Conservation (phyloP, 805 yeast species). For the Candida tibetensis region DNA sequence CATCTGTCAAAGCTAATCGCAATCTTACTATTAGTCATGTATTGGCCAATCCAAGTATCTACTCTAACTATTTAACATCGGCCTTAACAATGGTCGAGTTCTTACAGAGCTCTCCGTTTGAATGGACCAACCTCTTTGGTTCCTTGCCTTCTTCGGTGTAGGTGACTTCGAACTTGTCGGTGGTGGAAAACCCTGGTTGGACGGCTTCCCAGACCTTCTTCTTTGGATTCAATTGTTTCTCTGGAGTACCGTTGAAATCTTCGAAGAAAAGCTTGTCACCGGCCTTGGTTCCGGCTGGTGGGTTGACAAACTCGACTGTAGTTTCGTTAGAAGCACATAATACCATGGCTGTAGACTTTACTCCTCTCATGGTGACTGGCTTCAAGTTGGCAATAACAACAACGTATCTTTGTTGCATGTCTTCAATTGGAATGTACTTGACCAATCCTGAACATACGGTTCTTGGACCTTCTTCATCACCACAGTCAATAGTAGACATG, state of each 20-base stretch:
- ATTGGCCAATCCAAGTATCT: background rate
- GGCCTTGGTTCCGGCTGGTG: conserved; percentile 88
- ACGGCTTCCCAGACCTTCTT: conserved; percentile 96
- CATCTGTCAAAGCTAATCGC: background rate
- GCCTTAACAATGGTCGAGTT: conserved; percentile 73
- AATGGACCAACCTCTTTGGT: conserved; percentile 70
- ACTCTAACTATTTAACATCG: conserved; percentile 58
- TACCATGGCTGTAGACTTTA: conserved; percentile 95
- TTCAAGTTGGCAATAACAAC: conserved; percentile 93
- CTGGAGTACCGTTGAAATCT: conserved; percentile 85
- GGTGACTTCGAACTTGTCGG: conserved; percentile 69
- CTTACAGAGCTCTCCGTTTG: conserved; percentile 73
- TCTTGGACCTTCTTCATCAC: conserved; percentile 96
- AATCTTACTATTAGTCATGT: background rate
- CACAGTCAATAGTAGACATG: conserved; percentile 94
- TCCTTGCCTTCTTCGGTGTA: conserved; percentile 79
- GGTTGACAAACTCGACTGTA: conserved; percentile 86
- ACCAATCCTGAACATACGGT: conserved; percentile 97
- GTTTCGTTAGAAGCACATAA: conserved; percentile 81
- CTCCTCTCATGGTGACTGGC: conserved; percentile 98
- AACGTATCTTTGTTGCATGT: conserved; percentile 91
- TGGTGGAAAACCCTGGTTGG: conserved; percentile 89
- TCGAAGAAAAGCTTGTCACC: conserved; percentile 97
- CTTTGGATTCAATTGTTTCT: conserved; percentile 92
- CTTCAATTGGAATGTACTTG: conserved; percentile 83